These are phyloP conservation scores for Tolypocladium endophyticum DNA, from an alignment of 2,329 filamentous ascomycete species.

Conservation along the genomic window DNA sequence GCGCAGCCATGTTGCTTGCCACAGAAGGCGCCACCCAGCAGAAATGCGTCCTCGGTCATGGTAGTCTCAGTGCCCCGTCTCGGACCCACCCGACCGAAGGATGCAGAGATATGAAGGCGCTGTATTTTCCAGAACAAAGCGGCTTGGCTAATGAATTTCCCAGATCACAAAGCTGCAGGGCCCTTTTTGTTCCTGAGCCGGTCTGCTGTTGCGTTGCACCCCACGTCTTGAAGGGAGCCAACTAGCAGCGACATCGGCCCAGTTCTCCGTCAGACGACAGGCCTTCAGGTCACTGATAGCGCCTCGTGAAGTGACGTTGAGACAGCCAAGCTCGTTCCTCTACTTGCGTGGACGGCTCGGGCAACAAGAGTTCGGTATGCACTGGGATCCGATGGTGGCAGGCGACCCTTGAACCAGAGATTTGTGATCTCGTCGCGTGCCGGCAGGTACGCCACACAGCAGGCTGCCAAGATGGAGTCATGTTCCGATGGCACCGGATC, in stretches of 20 bases:
- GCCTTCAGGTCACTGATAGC: constrained; percentile 3
- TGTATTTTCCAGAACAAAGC: background rate
- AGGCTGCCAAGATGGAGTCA: constrained; percentile 65
- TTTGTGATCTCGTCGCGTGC: constrained; percentile 85
- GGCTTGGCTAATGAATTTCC: background rate
- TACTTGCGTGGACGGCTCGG: constrained; percentile 29
- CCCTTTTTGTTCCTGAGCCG: background rate
- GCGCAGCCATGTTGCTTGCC: background rate
- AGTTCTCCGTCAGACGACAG: background rate
- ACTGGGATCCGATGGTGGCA: constrained; percentile 28
- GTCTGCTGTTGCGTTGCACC: background rate
- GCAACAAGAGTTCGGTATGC: constrained; percentile 24
- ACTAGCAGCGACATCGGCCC: background rate
- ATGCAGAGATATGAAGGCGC: background rate
- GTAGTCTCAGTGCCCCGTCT: background rate
- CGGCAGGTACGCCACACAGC: constrained; percentile 83
- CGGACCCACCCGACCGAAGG: background rate
- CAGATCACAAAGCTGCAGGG: background rate
- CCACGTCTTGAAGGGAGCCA: too few species aligned
- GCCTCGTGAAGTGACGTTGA: constrained; percentile 25
- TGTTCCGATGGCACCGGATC: constrained; percentile 81
- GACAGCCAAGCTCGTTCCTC: constrained; percentile 21
- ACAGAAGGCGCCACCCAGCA: background rate
- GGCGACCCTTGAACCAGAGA: constrained; percentile 77
- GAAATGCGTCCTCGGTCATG: background rate